A percentile compares a stretch with the other conserved stretches of the same genome.
These are phyloP conservation scores for Luzula sylvatica DNA, from an alignment of 176 grass and related monocot genomes.

Conservation along the genomic window DNA sequence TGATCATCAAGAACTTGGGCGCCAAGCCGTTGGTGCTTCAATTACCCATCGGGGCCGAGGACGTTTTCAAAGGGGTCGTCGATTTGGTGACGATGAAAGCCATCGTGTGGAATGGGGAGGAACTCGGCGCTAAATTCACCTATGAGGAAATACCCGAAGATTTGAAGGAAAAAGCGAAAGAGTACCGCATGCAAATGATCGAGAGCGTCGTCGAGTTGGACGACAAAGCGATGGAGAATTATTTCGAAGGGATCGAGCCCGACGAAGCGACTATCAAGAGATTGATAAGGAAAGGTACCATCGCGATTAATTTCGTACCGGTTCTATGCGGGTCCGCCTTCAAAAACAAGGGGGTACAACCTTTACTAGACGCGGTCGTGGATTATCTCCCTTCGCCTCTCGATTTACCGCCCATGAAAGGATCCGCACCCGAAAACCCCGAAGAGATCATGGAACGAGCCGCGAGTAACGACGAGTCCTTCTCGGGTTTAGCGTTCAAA, in stretches of 20 bases:
- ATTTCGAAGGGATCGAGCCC: slow-evolving; percentile 81
- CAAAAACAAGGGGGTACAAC: slow-evolving; percentile 97
- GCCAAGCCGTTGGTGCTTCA: slow-evolving; percentile 92
- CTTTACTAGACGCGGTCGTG: slow-evolving; percentile 90
- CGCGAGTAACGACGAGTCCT: slow-evolving; percentile 63
- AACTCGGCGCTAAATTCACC: slow-evolving; percentile 77
- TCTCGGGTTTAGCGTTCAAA: slow-evolving; percentile 96
- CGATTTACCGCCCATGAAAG: slow-evolving; percentile 89
- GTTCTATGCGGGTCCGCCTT: slow-evolving; percentile 95
- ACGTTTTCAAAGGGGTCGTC: slow-evolving; percentile 80
- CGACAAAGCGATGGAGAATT: slow-evolving; percentile 75
- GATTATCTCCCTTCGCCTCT: slow-evolving; percentile 89
- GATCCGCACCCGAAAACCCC: slow-evolving; percentile 65
- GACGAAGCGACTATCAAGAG: slow-evolving; percentile 81
- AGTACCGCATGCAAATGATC: slow-evolving; percentile 65
- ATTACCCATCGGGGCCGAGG: slow-evolving; percentile 90
- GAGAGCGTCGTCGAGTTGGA: slow-evolving; percentile 86
- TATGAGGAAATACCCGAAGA: slow-evolving; percentile 81
- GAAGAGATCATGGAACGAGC: slow-evolving; percentile 55
- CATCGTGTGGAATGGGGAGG: slow-evolving; percentile 86
- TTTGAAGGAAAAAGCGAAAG: slow-evolving; percentile 62
- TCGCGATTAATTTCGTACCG: slow-evolving; percentile 70
- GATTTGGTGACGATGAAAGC: slow-evolving; percentile 94
- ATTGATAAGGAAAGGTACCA: slow-evolving; percentile 78
- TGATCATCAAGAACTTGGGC: slow-evolving; percentile 92